Base-by-base conservation (phyloP, 768 basidiomycete species). In the Exsudoporus frostii region DNA sequence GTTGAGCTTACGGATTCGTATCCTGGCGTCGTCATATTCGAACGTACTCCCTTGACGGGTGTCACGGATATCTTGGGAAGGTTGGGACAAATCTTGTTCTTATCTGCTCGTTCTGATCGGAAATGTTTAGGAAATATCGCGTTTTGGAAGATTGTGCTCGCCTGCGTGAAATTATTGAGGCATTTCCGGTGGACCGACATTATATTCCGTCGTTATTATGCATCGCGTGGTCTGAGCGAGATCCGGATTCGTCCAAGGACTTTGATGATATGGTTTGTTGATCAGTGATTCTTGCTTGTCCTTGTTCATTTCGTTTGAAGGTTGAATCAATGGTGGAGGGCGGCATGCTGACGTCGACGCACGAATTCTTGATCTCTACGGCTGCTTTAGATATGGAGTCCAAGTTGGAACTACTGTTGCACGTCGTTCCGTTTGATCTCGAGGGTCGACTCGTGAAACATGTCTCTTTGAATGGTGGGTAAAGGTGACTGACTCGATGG, bases 1-100 rank as follows among this genome's bases (percentile, higher is more conserved):
- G 34, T n/a, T 7, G 73, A 74, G 7, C 19, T 34, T 39, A 41
- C 20, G 3, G 41, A 7, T 19, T 56, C 30, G 11, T 81, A 74
- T 34, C 88, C 89, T 19, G 88, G 88, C 0, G 54, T 90, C 22
- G 77, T 90, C 52, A 69, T 90, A n/a, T 87, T 92, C 50, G 89
- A 92, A 64, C 81, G 84, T 44, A 86, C 85, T 1, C 84, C 89
- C 0, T 50, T 86, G 40, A 81, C 79, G 41, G 82, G 76, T n/a
- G 68, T 83, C 1, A 58, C 72, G 24, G 88, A 90, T 63, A 80
- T 85, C 14, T 67, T 90, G 32, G 87, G 86, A 71, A 82, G 76
- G 88, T n/a, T 89, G 48, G 29, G 74, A 67, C 6, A 8, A 13
- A 11, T 36, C 6, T 14, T 17, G 5, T 38, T 50, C 3, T 48